Evolutionary conservation across 768 basidiomycete genomes (phyloP).

Genomic region (Lyophyllum atratum): DNA sequence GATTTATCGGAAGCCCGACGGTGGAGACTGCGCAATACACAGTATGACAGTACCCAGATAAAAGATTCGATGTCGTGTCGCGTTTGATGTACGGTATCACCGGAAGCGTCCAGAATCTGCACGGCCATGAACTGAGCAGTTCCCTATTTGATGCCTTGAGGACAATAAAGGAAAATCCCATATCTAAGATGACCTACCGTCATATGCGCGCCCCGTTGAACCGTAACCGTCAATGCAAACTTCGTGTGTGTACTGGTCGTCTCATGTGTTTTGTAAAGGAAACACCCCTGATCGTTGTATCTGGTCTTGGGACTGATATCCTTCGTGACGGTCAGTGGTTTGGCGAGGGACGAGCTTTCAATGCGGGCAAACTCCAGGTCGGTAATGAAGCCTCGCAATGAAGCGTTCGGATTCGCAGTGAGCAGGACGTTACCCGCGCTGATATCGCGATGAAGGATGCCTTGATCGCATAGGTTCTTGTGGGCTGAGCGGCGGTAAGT

Average conservation of each 20-base stretch:
- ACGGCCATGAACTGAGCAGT: not conserved
- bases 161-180: not conserved
- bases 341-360: not conserved
- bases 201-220: not conserved
- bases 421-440: conserved; percentile 37
- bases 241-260: not conserved
- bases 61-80: conserved; percentile 8
- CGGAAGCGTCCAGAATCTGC: not conserved
- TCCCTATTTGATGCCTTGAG: not conserved
- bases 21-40: not conserved
- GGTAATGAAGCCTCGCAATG: not conserved
- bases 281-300: not conserved
- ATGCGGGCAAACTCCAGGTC: conserved; percentile 2
- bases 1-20: not conserved
- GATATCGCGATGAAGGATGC: conserved; percentile 33
- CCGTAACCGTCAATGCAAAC: not conserved
- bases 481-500: conserved; percentile 16
- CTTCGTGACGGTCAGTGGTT: not conserved
- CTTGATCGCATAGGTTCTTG: conserved; percentile 18
- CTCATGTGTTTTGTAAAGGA: not conserved
- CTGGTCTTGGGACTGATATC: not conserved
- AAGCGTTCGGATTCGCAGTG: not conserved
- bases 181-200: not conserved
- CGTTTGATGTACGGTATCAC: not conserved
- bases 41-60: conserved; percentile 2